phyloP scores from a whole-genome alignment of 352 stramenopile species.

The Pythium chondricola region DNA sequence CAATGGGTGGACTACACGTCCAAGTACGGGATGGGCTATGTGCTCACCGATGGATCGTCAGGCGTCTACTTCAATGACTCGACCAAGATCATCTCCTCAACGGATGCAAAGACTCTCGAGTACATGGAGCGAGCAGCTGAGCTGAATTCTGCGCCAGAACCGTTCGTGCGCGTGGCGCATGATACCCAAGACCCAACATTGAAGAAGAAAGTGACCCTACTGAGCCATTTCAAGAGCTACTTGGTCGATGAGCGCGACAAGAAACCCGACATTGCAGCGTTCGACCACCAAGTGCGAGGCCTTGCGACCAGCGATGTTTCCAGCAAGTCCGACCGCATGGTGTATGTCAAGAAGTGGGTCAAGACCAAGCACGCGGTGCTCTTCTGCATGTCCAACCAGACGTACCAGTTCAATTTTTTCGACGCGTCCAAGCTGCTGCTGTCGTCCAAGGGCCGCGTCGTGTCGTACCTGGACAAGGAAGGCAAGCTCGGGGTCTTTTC shows the following conservation, averaged over 20 bases:
- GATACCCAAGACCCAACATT: constrained; percentile 82
- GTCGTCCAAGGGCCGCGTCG: constrained; percentile 80
- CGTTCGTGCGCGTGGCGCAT: constrained; percentile 34
- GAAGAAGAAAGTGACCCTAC: constrained; percentile 97
- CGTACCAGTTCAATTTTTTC: constrained; percentile 95
- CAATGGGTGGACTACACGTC: constrained; percentile 98
- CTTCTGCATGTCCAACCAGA: constrained; percentile 96
- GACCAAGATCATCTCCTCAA: constrained; percentile 95
- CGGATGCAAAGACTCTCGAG: constrained; percentile 85
- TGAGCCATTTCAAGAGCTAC: constrained; percentile 98
- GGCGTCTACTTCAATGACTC: constrained; percentile 99
- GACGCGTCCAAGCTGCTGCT: constrained; percentile 96
- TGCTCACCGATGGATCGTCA: constrained; percentile 92
- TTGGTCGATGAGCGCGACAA: constrained; percentile 80
- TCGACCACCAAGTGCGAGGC: constrained; percentile 19
- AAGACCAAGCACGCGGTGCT: constrained; percentile 97
- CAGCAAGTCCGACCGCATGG: constrained; percentile 35
- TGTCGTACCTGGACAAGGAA: constrained; percentile 87
- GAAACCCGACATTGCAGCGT: constrained; percentile 16
- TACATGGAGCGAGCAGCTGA: constrained; percentile 91
- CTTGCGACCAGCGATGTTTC: constrained; percentile 4
- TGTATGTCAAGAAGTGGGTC: constrained; percentile 98
- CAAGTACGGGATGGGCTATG: constrained; percentile 99
- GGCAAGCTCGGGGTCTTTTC: constrained; percentile 48
- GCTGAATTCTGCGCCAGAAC: constrained; percentile 24